Conservation (phyloP, 768 basidiomycete genomes). For the Cystobasidium onofrii region DNA sequence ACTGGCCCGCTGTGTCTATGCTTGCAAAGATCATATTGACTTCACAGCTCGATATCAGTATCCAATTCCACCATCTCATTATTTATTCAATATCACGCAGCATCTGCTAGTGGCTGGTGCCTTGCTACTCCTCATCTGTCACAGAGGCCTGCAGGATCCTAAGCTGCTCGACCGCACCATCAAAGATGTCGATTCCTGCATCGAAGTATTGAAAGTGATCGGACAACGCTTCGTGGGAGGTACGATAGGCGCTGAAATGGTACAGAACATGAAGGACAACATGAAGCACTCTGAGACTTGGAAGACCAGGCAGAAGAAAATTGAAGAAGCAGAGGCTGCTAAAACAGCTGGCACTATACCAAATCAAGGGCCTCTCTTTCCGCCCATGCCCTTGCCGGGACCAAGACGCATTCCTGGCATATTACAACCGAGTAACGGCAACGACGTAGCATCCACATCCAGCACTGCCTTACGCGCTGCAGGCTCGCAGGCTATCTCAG, state of each 20-base stretch:
- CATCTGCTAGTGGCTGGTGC: slow-evolving; percentile 24
- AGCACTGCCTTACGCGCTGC: not conserved
- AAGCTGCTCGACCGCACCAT: not conserved
- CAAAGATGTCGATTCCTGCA: slow-evolving; percentile 6
- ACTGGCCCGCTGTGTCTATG: slow-evolving; percentile 19
- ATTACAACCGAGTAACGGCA: not conserved
- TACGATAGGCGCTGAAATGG: not conserved
- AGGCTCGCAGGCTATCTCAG: not conserved
- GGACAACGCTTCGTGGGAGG: slow-evolving; percentile 15
- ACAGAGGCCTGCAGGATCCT: not conserved
- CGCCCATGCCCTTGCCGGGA: not conserved
- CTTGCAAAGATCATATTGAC: slow-evolving; percentile 14
- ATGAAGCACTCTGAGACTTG: slow-evolving; percentile 8
- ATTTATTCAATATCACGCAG: slow-evolving; percentile 20
- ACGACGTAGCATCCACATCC: not conserved
- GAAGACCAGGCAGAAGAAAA: not conserved
- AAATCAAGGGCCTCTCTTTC: not conserved
- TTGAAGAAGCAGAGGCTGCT: not conserved
- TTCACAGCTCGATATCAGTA: not conserved
- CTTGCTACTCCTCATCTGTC: slow-evolving; percentile 21
- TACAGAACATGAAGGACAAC: slow-evolving; percentile 13
- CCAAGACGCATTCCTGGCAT: not conserved
- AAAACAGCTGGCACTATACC: not conserved
- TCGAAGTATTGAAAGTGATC: not conserved
- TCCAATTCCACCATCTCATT: slow-evolving; percentile 3